phyloP scores from a whole-genome alignment of 306 rosid species.

The Cajanus cajan region DNA sequence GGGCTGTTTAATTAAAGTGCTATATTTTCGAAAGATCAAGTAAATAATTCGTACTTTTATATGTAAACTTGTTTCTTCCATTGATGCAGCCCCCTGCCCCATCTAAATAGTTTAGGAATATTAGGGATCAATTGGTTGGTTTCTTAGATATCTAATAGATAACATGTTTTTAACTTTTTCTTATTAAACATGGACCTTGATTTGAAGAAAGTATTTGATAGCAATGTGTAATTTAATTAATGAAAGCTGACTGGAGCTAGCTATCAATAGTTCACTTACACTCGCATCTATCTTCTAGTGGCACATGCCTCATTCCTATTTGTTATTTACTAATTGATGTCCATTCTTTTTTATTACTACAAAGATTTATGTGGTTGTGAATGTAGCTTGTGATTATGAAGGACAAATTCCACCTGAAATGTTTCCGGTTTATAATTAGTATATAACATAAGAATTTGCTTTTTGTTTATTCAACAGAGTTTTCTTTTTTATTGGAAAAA shows the following conservation, averaged over 20 bases:
- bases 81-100: neutral
- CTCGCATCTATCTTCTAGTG: neutral
- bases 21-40: slow-evolving; percentile 12
- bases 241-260: slow-evolving; percentile 36
- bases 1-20: neutral
- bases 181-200: neutral
- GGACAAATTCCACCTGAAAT: slow-evolving; percentile 8
- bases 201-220: slow-evolving; percentile 17
- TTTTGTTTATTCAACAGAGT: neutral
- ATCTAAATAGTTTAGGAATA: neutral
- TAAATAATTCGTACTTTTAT: neutral
- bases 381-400: neutral
- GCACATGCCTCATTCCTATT: neutral
- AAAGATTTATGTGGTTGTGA: neutral
- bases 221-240: slow-evolving; percentile 8
- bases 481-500: neutral
- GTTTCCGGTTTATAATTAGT: neutral
- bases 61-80: neutral
- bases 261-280: neutral
- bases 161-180: neutral
- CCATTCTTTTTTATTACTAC: neutral
- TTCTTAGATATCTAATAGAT: neutral
- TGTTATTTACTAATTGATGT: neutral
- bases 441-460: neutral
- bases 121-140: neutral